These are phyloP conservation scores for Prunus yedoensis DNA, from an alignment of 331 rosid species.

Conservation along the genomic window DNA sequence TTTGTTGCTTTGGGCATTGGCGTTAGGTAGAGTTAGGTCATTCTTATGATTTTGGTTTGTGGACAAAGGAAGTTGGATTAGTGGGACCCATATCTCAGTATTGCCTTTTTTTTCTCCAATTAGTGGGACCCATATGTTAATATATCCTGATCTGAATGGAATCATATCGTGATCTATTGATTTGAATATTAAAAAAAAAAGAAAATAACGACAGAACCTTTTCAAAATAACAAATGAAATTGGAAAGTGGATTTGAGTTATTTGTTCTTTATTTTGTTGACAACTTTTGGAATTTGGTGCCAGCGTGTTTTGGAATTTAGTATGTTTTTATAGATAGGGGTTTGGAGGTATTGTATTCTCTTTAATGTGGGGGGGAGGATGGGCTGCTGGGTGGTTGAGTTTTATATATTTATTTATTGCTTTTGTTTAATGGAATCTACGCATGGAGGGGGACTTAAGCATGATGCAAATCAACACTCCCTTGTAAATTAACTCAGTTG, in stretches of 20 bases:
- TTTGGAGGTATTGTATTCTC: not conserved
- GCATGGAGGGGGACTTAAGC: not conserved
- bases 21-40: not conserved
- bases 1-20: not conserved
- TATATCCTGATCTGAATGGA: not conserved
- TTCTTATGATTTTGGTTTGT: not conserved
- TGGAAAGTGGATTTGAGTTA: not conserved
- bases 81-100: not conserved
- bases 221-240: not conserved
- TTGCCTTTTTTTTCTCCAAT: too few species aligned
- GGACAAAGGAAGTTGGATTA: conserved; percentile 9
- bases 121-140: too few species aligned
- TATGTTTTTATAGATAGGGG: not conserved
- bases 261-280: not conserved
- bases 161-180: not conserved
- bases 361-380: not conserved
- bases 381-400: not conserved
- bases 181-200: not conserved
- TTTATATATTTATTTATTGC: not conserved
- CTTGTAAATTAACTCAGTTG: not conserved
- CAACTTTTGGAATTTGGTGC: not conserved
- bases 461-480: not conserved
- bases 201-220: not conserved
- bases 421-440: not conserved
- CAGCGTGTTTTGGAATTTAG: not conserved